Conservation (phyloP, 495 filamentous ascomycete genomes). For the Baudoinia panamericana region DNA sequence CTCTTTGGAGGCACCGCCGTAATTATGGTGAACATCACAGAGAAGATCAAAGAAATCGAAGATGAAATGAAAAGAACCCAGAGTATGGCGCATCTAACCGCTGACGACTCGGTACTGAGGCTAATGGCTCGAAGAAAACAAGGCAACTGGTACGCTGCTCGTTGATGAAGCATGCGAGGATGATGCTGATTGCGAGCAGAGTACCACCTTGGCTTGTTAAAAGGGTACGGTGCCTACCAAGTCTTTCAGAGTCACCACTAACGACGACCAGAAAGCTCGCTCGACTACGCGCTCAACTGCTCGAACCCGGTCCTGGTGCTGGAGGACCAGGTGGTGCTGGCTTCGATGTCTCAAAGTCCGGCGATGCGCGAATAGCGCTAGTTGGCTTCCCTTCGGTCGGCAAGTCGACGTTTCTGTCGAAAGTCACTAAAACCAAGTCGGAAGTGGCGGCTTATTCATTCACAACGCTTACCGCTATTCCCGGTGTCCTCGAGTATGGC, state of each 20-base stretch:
- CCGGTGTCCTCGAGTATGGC: conserved; percentile 94
- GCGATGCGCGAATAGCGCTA: conserved; percentile 92
- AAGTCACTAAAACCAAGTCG: conserved; percentile 97
- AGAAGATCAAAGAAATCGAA: conserved; percentile 99
- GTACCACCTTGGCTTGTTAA: conserved; percentile 94
- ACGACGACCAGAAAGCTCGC: conserved; percentile 67
- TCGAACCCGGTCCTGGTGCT: conserved; percentile 76
- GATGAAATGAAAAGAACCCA: conserved; percentile 99
- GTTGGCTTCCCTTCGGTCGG: conserved; percentile 98
- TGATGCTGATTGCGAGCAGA: conserved; percentile 42
- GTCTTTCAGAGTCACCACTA: neutral
- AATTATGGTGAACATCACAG: conserved; percentile 98
- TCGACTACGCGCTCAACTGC: conserved; percentile 82
- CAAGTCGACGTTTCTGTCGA: conserved; percentile 96
- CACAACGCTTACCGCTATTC: conserved; percentile 95
- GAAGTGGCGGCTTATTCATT: conserved; percentile 96
- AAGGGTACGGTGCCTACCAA: conserved; percentile 49
- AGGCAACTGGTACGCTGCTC: conserved; percentile 71
- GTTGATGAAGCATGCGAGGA: neutral
- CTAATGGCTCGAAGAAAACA: conserved; percentile 62
- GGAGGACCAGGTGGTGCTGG: conserved; percentile 59
- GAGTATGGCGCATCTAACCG: conserved; percentile 42
- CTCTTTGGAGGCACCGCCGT: too few relatives aligned
- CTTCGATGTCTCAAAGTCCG: conserved; percentile 95
- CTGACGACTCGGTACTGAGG: neutral